phyloP scores from a whole-genome alignment of 164 flowering plant genomes.

The grape (Vitis vinifera) region ASM3070453v1 NC_081816.1:23943501-23944000 shows the following conservation, averaged over 20 bases:
- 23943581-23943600: background rate
- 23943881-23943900: too few species aligned
- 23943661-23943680: background rate
- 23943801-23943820: background rate
- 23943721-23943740: conserved; percentile 5
- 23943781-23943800: background rate
- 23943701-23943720: background rate
- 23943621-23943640: too few species aligned
- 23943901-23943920: too few species aligned
- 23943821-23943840: too few species aligned
- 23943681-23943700: background rate
- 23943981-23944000: too few species aligned
- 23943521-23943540: conserved; percentile 38
- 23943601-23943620: background rate
- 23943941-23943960: too few species aligned
- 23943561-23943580: conserved; percentile 31
- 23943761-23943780: too few species aligned
- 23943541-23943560: conserved; percentile 47
- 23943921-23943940: too few species aligned
- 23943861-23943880: too few species aligned
- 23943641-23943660: too few species aligned
- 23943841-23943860: too few species aligned
- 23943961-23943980: too few species aligned
- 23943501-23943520: conserved; percentile 5
- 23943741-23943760: conserved; percentile 20